Base-by-base conservation (phyloP, 768 basidiomycete species). In the Termitomyces sp. region DNA sequence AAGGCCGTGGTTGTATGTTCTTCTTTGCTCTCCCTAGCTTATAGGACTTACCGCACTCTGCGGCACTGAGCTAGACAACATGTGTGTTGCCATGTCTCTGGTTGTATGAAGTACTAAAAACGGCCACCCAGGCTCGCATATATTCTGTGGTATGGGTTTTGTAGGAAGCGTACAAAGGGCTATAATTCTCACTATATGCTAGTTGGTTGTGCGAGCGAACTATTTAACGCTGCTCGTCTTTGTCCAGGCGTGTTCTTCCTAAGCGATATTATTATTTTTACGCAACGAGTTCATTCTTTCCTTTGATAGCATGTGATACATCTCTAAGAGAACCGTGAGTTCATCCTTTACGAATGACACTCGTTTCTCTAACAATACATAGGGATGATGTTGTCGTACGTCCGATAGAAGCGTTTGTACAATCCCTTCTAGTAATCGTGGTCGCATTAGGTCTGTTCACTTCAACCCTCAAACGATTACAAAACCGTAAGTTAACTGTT, bases 381-480 rank as follows among this genome's bases (percentile, higher is more conserved):
- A 84, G 82, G 16, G 82, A 87, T 68, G 85, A 87, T 60, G 82
- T 86, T 36, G 85, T 87, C 56, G 84, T 86, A 68, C 72, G 76
- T 72, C 30, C 38, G 28, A 22, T 35, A 51, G 9, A 42, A 14
- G 45, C n/a, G 6, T 30, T 28, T 40, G 24, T 30, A 20, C 20
- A 40, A 40, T 22, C 28, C 33, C 7, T 58, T 22, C 32, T 54
- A 64, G 46, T 61, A 16, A 30, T 16, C 16, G 20, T 38, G 9
- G 24, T 45, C 14, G 28, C 42, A 20, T 32, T 61, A 92, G 88
- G 84, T 92, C 28, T 90, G 86, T 73, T 90, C 89, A 2, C 72
- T 94, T 18, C 87, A 89, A 64, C 92, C 92, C 0, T 86, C 90
- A 4, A 94, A 94, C 67, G 92, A 94, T 70, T 94, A 93, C 73